Percentiles rank a stretch among this genome's conserved stretches.
These are phyloP conservation scores for Trichoderma lentiforme DNA, from an alignment of 2,329 filamentous ascomycete genomes.

Conservation along the genomic window DNA sequence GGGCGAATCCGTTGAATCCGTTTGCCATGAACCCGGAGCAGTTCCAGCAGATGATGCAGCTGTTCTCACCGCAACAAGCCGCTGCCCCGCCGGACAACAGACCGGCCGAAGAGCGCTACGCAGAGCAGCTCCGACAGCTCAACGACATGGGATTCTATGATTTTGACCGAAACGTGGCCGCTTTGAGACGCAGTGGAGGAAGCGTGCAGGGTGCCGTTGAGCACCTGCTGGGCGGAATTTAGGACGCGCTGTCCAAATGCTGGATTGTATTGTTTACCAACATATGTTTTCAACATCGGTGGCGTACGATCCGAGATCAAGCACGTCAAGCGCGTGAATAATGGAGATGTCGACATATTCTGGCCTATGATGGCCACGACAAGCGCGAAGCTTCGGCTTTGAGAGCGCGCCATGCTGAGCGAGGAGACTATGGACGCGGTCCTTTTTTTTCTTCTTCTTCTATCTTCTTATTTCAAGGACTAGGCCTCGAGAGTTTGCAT, in stretches of 20 bases:
- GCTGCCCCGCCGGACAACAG: conserved; percentile 69
- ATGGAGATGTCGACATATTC: background rate
- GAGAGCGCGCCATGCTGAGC: background rate
- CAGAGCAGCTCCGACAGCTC: conserved; percentile 81
- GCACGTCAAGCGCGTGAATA: background rate
- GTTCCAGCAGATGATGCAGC: conserved; percentile 53
- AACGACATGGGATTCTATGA: conserved; percentile 99
- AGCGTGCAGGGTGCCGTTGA: conserved; percentile 92
- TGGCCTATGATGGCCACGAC: background rate
- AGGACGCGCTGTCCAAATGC: background rate
- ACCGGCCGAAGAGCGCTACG: conserved; percentile 91
- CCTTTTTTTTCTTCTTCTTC: background rate
- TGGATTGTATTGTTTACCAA: background rate
- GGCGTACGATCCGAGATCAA: background rate
- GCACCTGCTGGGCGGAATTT: conserved; percentile 54
- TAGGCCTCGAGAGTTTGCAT: conserved; percentile 5
- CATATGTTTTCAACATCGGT: background rate
- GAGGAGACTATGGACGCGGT: background rate
- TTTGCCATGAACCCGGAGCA: conserved; percentile 53
- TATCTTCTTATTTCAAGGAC: background rate
- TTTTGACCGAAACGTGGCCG: conserved; percentile 88
- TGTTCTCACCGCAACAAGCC: conserved; percentile 38
- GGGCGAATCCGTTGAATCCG: conserved; percentile 42
- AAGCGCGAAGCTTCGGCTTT: background rate
- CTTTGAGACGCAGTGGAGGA: conserved; percentile 81